Evolutionary conservation across 352 stramenopile genomes (phyloP).

Genomic region (Paralagenidium karlingii): DNA sequence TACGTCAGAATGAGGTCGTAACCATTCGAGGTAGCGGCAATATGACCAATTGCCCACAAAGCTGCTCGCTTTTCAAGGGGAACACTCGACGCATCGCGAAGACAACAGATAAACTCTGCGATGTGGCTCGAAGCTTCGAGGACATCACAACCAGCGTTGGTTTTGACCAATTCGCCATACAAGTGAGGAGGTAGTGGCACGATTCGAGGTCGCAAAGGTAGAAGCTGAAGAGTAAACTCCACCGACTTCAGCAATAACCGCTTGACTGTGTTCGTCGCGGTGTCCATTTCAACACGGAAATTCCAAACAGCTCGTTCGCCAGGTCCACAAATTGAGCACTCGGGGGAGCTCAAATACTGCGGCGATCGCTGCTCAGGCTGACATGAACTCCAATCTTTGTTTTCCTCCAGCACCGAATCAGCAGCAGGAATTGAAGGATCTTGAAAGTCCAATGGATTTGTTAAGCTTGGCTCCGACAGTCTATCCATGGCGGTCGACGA

Average conservation of each 20-base stretch:
- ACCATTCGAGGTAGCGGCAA: conserved; percentile 58
- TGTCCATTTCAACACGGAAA: conserved; percentile 81
- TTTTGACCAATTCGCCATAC: conserved; percentile 81
- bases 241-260: conserved; percentile 79
- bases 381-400: conserved; percentile 84
- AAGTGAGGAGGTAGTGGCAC: conserved; percentile 73
- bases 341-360: conserved; percentile 46
- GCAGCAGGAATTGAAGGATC: conserved; percentile 41
- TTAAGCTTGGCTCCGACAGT: conserved; percentile 46
- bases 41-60: conserved; percentile 73
- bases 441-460: conserved; percentile 27
- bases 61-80: conserved; percentile 78
- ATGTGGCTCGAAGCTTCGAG: conserved; percentile 68
- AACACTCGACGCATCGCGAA: conserved; percentile 69
- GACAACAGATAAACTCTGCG: conserved; percentile 67
- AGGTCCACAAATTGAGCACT: conserved; percentile 65
- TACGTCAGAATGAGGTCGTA: conserved; percentile 77
- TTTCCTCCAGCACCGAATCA: conserved; percentile 62
- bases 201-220: conserved; percentile 61
- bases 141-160: conserved; percentile 65
- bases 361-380: conserved; percentile 66
- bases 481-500: conserved; percentile 49
- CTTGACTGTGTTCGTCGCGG: conserved; percentile 38
- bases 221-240: conserved; percentile 78
- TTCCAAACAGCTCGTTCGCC: conserved; percentile 81